Evolutionary conservation across 139 green algal genomes (phyloP).

Genomic region (Auxenochlorella pyrenoidosa): DNA sequence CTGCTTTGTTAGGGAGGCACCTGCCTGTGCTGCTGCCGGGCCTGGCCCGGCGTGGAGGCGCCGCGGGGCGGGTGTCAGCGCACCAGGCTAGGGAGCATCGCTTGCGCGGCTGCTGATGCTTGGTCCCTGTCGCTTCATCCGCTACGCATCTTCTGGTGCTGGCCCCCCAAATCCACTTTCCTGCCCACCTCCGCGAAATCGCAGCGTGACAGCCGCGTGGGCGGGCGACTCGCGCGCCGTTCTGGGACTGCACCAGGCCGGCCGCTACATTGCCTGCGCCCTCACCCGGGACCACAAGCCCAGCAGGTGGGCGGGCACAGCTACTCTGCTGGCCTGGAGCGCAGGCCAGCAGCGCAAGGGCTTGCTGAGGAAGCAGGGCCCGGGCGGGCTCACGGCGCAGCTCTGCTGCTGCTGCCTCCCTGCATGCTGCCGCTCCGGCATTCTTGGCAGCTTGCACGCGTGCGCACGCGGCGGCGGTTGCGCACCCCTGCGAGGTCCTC

Average conservation of each 20-base stretch:
- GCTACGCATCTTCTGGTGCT: not conserved
- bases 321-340: no score
- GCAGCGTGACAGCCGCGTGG: conserved; percentile 31
- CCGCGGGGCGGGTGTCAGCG: no score
- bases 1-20: not conserved
- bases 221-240: conserved; percentile 45
- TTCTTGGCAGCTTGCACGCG: no score
- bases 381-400: no score
- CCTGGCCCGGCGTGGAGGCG: not conserved
- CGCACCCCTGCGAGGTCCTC: no score
- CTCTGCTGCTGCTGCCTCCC: no score
- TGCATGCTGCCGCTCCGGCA: no score
- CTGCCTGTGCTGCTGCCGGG: not conserved
- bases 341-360: not conserved
- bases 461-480: no score
- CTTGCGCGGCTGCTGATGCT: no score
- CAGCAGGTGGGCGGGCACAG: conserved; percentile 24
- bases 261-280: conserved; percentile 29
- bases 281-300: conserved; percentile 74
- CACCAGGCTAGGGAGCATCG: not conserved
- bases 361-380: no score
- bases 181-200: not conserved
- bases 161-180: not conserved
- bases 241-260: conserved; percentile 45
- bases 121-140: no score